A percentile compares a stretch with the other conserved stretches of the same genome.
These are phyloP conservation scores for Histomonas meleagridis DNA, from an alignment of 208 protist species.

Conservation along the genomic window DNA sequence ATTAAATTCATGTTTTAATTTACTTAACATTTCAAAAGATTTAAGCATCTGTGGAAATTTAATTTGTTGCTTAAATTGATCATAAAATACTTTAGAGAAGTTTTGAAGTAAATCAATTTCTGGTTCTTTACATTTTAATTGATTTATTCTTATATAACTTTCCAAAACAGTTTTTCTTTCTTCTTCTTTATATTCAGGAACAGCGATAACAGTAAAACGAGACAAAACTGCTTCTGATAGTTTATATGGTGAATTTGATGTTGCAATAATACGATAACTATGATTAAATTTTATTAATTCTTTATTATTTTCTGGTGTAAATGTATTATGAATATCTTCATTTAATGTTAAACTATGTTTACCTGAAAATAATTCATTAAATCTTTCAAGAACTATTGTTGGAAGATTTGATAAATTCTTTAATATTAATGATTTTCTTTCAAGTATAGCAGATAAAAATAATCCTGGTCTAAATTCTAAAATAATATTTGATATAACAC, in stretches of 20 bases:
- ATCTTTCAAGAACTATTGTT: neutral
- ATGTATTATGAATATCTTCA: conserved; percentile 15
- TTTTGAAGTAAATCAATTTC: too few species aligned
- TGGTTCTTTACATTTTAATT: neutral
- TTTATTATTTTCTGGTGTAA: neutral
- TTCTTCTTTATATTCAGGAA: neutral
- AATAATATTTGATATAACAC: neutral
- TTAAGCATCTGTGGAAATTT: too few species aligned
- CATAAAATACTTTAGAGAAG: too few species aligned
- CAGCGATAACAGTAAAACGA: neutral
- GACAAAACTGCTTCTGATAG: neutral
- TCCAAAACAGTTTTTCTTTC: neutral
- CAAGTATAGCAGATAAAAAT: neutral
- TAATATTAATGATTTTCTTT: neutral
- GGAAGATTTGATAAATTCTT: neutral
- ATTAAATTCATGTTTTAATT: too few species aligned
- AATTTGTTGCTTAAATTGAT: too few species aligned
- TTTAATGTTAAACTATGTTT: neutral
- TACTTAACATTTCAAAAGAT: too few species aligned
- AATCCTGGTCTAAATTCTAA: neutral
- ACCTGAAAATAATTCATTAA: neutral
- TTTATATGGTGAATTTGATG: neutral
- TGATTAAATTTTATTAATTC: neutral
- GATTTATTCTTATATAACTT: neutral
- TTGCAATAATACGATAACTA: neutral